These are phyloP conservation scores for Hemisphaericaspora xylanilytica DNA, from an alignment of 1,139 yeast species.

Conservation along the genomic window DNA sequence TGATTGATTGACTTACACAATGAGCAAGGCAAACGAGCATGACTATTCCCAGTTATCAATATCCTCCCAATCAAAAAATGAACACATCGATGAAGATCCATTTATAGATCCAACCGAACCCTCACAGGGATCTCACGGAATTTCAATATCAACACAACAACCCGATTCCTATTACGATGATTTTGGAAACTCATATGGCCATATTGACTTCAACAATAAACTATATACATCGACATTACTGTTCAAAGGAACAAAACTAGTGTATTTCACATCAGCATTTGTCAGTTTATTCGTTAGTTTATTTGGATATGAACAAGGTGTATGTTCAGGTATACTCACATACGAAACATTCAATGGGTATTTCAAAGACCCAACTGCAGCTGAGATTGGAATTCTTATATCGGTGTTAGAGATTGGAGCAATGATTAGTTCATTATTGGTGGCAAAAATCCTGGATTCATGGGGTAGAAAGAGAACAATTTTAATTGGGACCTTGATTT, in stretches of 20 bases:
- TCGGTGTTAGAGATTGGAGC: conserved; percentile 56
- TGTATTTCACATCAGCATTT: conserved; percentile 77
- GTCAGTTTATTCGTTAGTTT: conserved; percentile 81
- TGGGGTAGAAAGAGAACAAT: conserved; percentile 51
- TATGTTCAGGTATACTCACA: conserved; percentile 73
- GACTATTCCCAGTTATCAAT: too few species aligned
- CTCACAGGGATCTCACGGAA: neutral
- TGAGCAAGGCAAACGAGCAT: too few species aligned
- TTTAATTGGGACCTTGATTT: conserved; percentile 46
- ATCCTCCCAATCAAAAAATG: too few species aligned
- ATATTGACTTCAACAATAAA: conserved; percentile 38
- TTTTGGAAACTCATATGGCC: conserved; percentile 37
- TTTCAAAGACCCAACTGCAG: conserved; percentile 45
- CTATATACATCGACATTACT: conserved; percentile 30
- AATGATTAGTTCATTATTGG: conserved; percentile 45
- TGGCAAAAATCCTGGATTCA: conserved; percentile 45
- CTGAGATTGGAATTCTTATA: conserved; percentile 50
- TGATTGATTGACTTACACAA: too few species aligned
- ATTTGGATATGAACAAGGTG: conserved; percentile 92
- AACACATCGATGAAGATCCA: neutral
- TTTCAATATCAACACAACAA: neutral
- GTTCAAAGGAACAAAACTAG: conserved; percentile 44
- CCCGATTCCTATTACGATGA: conserved; percentile 20
- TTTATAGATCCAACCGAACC: neutral
- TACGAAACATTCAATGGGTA: conserved; percentile 43